Conservation (phyloP, 176 grass and related monocot species). For the Carex littledalei region DNA sequence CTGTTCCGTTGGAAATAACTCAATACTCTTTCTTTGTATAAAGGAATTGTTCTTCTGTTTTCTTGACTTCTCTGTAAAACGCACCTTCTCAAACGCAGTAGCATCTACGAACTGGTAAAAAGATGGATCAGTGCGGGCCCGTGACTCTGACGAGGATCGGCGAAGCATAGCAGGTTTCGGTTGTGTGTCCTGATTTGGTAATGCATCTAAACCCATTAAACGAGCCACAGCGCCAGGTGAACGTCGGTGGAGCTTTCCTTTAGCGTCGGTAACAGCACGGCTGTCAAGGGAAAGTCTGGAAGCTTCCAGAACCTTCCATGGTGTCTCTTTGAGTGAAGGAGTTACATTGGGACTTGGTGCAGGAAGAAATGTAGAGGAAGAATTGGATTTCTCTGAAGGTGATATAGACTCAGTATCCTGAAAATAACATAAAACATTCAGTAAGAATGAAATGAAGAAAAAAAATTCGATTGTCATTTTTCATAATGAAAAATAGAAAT, state of each 20-base stretch:
- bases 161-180: slow-evolving; percentile 18
- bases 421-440: not conserved
- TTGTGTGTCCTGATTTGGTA: slow-evolving; percentile 5
- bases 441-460: not conserved
- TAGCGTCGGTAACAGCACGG: slow-evolving; percentile 9
- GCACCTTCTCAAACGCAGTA: slow-evolving; percentile 17
- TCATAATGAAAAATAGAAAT: not conserved
- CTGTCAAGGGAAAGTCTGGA: slow-evolving; percentile 31
- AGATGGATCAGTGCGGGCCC: slow-evolving; percentile 12
- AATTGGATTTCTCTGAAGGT: slow-evolving; percentile 27
- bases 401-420: slow-evolving; percentile 30
- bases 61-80: not conserved
- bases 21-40: slow-evolving; percentile 25
- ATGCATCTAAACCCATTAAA: slow-evolving; percentile 40
- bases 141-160: slow-evolving; percentile 32
- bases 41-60: slow-evolving; percentile 30
- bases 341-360: not conserved
- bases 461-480: not conserved
- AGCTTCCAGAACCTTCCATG: slow-evolving; percentile 29
- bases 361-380: not conserved
- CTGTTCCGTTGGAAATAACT: slow-evolving; percentile 28
- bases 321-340: not conserved
- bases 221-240: slow-evolving; percentile 39
- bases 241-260: slow-evolving; percentile 21
- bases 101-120: slow-evolving; percentile 33